A percentile compares a stretch with the other conserved stretches of the same genome.
Conservation (phyloP, 2,329 filamentous ascomycete species). For the Clarireedia monteithiana region DNA sequence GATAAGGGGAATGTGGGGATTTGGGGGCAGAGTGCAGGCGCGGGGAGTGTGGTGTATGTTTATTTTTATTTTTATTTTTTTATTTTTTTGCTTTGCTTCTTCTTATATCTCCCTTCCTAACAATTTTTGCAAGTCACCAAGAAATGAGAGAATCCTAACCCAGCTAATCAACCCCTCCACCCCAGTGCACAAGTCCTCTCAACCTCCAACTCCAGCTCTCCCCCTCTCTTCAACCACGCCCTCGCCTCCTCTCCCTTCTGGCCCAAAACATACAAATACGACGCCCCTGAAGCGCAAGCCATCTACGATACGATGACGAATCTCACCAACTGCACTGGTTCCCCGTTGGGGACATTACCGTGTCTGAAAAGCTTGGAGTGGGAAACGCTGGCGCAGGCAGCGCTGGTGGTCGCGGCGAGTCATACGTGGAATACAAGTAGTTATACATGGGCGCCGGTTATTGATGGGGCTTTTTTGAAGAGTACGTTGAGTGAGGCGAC, state of each 20-base stretch:
- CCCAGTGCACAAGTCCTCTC: constrained; percentile 42
- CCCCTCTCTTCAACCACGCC: constrained; percentile 41
- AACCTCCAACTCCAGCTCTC: constrained; percentile 33
- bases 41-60: constrained; percentile 37
- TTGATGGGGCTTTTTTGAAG: constrained; percentile 46
- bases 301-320: constrained; percentile 39
- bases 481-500: constrained; percentile 39
- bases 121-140: no score
- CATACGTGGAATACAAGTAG: constrained; percentile 47
- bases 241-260: constrained; percentile 45
- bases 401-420: constrained; percentile 38
- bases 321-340: constrained; percentile 33
- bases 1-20: constrained; percentile 48
- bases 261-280: constrained; percentile 44
- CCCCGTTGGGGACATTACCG: constrained; percentile 35
- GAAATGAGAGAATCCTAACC: background rate
- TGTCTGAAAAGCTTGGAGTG: constrained; percentile 49
- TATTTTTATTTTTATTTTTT: no score
- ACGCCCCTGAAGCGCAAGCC: constrained; percentile 37
- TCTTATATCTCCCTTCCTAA: background rate
- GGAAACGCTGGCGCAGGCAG: constrained; percentile 45
- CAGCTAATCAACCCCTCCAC: background rate
- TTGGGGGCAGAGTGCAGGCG: constrained; percentile 53
- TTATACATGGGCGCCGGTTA: constrained; percentile 53
- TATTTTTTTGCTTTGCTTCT: no score